These are phyloP conservation scores for Calonectria pauciramosa DNA, from an alignment of 2,329 filamentous ascomycete species.

Conservation along the genomic window DNA sequence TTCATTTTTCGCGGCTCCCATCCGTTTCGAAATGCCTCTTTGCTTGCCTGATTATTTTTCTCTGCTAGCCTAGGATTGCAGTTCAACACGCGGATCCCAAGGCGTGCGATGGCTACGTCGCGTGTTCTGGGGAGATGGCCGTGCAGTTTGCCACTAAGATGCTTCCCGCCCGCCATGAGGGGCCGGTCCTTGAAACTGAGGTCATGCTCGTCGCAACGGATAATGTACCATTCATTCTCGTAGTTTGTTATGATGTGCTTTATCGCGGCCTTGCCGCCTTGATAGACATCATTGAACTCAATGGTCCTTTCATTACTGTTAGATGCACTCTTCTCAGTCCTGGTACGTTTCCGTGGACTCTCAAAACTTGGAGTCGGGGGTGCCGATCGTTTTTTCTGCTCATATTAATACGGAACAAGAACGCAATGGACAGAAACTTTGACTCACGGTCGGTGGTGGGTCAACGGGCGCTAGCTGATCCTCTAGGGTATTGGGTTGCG, in stretches of 20 bases:
- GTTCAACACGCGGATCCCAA: slow-evolving; percentile 11
- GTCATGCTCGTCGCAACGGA: slow-evolving; percentile 12
- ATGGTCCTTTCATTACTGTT: not conserved
- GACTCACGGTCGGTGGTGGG: not conserved
- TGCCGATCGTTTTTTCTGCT: not conserved
- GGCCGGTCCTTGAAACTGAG: slow-evolving; percentile 7
- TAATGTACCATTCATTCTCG: slow-evolving; percentile 21
- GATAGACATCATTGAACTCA: slow-evolving; percentile 18
- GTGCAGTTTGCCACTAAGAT: slow-evolving; percentile 6
- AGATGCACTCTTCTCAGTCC: not conserved
- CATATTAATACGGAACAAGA: not conserved
- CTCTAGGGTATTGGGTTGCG: not conserved
- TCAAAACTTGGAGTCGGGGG: not conserved
- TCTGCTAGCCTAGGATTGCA: slow-evolving; percentile 4
- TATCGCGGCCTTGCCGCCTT: slow-evolving; percentile 7
- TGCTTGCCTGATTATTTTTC: slow-evolving; percentile 14
- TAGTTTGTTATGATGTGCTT: slow-evolving; percentile 18
- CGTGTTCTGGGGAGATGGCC: not conserved
- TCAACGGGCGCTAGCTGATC: not conserved
- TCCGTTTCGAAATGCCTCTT: not conserved
- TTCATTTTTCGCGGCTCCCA: not conserved
- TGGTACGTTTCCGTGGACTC: not conserved
- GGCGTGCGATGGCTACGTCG: not conserved
- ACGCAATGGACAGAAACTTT: not conserved
- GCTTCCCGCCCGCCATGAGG: slow-evolving; percentile 10